phyloP scores from a whole-genome alignment of 2,329 filamentous ascomycete species.

The Akanthomyces lecanii region DNA sequence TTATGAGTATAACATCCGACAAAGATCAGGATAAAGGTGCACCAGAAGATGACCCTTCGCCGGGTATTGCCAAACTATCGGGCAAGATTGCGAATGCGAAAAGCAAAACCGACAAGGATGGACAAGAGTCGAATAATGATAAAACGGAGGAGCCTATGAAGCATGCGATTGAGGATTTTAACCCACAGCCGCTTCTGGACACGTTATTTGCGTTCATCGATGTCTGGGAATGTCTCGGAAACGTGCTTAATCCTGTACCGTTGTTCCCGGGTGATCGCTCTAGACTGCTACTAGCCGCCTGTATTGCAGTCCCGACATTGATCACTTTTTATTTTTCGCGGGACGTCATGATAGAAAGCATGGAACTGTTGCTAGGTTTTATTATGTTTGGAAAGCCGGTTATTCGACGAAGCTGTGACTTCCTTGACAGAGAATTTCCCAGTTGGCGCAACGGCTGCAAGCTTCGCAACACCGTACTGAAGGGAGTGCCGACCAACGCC shows the following conservation, averaged over 20 bases:
- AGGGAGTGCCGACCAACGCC: conserved; percentile 79
- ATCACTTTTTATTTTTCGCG: conserved; percentile 35
- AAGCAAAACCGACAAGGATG: conserved; percentile 39
- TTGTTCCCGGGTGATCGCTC: conserved; percentile 55
- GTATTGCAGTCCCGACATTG: neutral
- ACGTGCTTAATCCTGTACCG: conserved; percentile 56
- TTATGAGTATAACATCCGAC: neutral
- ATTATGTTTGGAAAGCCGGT: conserved; percentile 76
- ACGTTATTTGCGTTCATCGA: conserved; percentile 43
- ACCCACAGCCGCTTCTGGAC: conserved; percentile 69
- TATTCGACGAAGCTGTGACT: conserved; percentile 55
- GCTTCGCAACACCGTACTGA: conserved; percentile 70
- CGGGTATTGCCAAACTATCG: conserved; percentile 37
- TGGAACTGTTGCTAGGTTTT: conserved; percentile 64
- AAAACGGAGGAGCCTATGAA: conserved; percentile 77
- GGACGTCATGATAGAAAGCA: conserved; percentile 61
- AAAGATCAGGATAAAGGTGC: conserved; percentile 31
- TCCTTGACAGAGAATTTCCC: conserved; percentile 59
- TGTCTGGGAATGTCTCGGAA: conserved; percentile 48
- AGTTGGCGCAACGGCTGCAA: conserved; percentile 75
- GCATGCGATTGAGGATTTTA: conserved; percentile 66
- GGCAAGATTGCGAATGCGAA: conserved; percentile 27
- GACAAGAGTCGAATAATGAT: conserved; percentile 53
- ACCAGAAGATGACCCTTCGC: conserved; percentile 43
- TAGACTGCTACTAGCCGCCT: conserved; percentile 48